Conservation (phyloP, 768 basidiomycete genomes). For the Amanita exitialis region DNA sequence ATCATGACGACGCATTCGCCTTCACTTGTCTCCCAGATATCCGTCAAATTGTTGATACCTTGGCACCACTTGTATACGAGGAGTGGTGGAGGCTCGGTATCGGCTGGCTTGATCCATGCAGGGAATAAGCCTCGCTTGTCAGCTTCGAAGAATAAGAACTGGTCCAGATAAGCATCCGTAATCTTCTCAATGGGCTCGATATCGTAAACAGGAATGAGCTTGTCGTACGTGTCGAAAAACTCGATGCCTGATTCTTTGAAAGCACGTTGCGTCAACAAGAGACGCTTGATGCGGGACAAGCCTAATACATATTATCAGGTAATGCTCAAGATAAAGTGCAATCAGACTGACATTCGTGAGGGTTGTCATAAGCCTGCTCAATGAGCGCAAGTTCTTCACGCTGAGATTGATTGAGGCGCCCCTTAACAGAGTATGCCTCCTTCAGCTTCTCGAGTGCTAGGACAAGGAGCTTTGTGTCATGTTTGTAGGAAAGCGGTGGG, state of each 20-base stretch:
- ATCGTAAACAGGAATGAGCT: conserved; percentile 96
- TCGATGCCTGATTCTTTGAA: conserved; percentile 98
- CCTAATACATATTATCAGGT: conserved; percentile 23
- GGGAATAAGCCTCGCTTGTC: conserved; percentile 98
- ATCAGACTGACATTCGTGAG: conserved; percentile 74
- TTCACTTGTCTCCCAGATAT: conserved; percentile 97
- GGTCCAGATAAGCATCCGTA: conserved; percentile 96
- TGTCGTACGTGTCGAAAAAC: conserved; percentile 97
- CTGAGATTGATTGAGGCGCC: conserved; percentile 94
- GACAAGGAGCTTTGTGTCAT: conserved; percentile 96
- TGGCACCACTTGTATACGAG: conserved; percentile 99
- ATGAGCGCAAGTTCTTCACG: conserved; percentile 96
- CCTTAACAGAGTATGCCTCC: conserved; percentile 96
- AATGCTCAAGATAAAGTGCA: neutral
- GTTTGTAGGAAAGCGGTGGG: conserved; percentile 97
- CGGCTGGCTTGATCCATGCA: conserved; percentile 97
- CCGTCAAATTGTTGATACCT: conserved; percentile 97
- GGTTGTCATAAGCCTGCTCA: conserved; percentile 98
- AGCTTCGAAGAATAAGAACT: conserved; percentile 97
- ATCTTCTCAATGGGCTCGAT: conserved; percentile 99
- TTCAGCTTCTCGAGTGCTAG: conserved; percentile 96
- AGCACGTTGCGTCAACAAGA: conserved; percentile 92
- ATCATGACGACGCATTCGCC: conserved; percentile 98
- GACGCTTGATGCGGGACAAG: conserved; percentile 94
- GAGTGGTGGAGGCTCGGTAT: conserved; percentile 93